These are phyloP conservation scores for Colletotrichum sp. DNA, from an alignment of 2,329 filamentous ascomycete genomes.

Conservation along the genomic window DNA sequence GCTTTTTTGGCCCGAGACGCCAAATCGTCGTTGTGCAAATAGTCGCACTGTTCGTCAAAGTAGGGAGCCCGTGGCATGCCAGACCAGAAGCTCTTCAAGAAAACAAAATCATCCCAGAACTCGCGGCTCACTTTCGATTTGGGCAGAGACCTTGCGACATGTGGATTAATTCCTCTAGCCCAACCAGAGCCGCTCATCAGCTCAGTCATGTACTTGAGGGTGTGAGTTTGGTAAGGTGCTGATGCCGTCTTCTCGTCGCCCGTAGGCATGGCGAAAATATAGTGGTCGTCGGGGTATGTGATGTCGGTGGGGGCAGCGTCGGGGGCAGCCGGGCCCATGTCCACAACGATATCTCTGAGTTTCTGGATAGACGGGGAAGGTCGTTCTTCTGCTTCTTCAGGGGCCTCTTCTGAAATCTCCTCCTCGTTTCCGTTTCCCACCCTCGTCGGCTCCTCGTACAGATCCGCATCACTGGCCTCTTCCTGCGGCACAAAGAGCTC, in stretches of 20 bases:
- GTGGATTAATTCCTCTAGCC: not conserved
- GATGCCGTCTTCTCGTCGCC: not conserved
- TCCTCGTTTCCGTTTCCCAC: not conserved
- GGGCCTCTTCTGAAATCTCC: not conserved
- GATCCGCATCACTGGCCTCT: not conserved
- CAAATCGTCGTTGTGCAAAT: not conserved
- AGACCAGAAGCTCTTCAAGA: not conserved
- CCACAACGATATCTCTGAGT: not conserved
- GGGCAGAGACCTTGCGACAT: not conserved
- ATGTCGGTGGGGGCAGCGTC: not conserved
- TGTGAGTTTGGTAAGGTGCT: not conserved
- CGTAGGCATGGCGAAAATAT: not conserved
- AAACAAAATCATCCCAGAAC: not conserved
- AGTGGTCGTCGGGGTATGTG: conserved; percentile 1
- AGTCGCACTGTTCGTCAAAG: not conserved
- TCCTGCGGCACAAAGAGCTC: not conserved
- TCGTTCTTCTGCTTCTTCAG: not conserved
- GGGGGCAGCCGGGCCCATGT: not conserved
- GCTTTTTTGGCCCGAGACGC: not conserved
- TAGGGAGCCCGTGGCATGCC: not conserved
- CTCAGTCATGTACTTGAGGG: not conserved
- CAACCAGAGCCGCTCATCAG: conserved; percentile 2
- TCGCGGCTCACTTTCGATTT: not conserved
- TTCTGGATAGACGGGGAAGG: not conserved
- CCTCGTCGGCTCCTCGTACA: conserved; percentile 7